Evolutionary conservation across 2,329 filamentous ascomycete genomes (phyloP), one percentile per base, ranked within the genome.

Genomic region (Thelonectria olida): DNA sequence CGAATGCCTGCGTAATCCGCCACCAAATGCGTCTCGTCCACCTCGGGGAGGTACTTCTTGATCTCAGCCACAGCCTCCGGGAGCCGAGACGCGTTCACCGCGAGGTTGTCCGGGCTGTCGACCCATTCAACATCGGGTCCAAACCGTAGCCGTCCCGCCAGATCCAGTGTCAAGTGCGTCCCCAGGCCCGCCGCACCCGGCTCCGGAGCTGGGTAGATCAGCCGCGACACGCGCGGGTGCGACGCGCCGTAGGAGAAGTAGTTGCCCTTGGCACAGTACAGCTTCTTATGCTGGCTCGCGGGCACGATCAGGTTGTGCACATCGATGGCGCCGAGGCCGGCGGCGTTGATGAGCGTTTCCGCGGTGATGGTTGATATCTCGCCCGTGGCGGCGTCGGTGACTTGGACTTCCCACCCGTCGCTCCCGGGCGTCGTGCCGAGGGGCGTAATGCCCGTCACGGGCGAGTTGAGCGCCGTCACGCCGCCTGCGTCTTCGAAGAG

Each of bases 51-150:
- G 74, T 97, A 99, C 7, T 84, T 83, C 67, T 84, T 81, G 59
- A 99, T 97, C 72, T 92, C 92, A 10, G 81, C 81, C 0, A 97
- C 76, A 0, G 94, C 94, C 38, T 86, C 82, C 2, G 79, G 75
- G 56, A 97, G 80, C 12, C 91, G 83, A 20, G 81, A 81, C 1
- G 82, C 79, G 66, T 87, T 92, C 15, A 91, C 90, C 2, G 82
- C 81, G n/a, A 97, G 82, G 71, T 97, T 88, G 8, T 79, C 78
- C 0, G 93, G 88, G 1, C 83, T 80, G 49, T 90, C 85, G 0
- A 97, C 90, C 96, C 96, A 98, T 76, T 98, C 93, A 13, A 97
- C 91, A 73, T 99, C 96, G 0, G 96, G 96, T 0, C 96, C 96
- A 76, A 99, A 99, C 36, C 93, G 90, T 42, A 98, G 85, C 1